Evolutionary conservation across 2,329 filamentous ascomycete genomes (phyloP), one percentile per base, ranked within the genome.

Genomic region (Fusarium oligoseptatum): DNA sequence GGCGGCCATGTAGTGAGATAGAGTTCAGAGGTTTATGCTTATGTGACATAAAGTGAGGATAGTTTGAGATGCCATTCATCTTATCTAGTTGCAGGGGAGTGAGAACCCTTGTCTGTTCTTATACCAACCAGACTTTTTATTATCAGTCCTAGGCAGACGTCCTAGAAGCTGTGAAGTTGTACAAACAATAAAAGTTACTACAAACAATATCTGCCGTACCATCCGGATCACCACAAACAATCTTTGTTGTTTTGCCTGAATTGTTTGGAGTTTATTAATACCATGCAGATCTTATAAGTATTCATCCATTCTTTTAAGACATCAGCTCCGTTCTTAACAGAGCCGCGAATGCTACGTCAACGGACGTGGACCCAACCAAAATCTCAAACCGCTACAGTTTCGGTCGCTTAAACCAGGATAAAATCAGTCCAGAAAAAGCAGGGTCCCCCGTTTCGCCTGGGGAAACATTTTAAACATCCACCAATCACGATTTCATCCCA

Each of bases 331-430:
- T 45, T 63, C 22, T 9, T 11, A 22, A 27, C 12, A n/a, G 41
- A 36, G 15, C 43, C 29, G 22, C 32, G 24, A 43, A 63, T 63
- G 32, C 60, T 50, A 63, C 60, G 29, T 43, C 34, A 39, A 63
- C 61, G 61, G 50, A 27, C 24, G 29, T 29, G 22, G 34, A n/a
- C 48, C 61, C 61, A 64, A 27, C 50, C 43, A 48, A 48, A 32
- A 56, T 36, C 61, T 64, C 61, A 73, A 71, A 73, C 71, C 39
- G 39, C 65, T 61, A 64, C 39, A 58, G 70, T 73, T 71, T 73
- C 68, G 67, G 12, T 70, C 69, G 55, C 70, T 68, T n/a, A 61
- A 71, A 71, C 75, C 62, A 29, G 67, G 72, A 52, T 37, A 36
- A 48, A 37, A 66, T 63, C 32, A 52, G 43, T 66, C 48, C 36